These are phyloP conservation scores for Apiosordaria backusii DNA, from an alignment of 495 filamentous ascomycete species.

Conservation along the genomic window DNA sequence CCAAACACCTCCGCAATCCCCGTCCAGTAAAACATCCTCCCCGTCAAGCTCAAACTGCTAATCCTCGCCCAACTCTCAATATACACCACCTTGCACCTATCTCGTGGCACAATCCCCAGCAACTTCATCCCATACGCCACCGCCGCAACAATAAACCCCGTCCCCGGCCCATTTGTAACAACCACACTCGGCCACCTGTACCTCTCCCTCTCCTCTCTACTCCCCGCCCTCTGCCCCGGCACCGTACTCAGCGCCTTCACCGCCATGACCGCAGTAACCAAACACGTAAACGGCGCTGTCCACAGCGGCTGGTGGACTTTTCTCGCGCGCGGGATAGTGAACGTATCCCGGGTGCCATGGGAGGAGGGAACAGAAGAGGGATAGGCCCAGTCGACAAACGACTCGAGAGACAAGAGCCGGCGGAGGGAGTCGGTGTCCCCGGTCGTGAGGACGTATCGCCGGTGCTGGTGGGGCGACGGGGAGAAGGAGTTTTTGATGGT, in stretches of 20 bases:
- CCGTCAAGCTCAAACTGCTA: constrained; percentile 72
- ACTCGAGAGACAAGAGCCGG: constrained; percentile 36
- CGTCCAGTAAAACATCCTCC: constrained; percentile 56
- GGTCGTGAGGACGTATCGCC: constrained; percentile 76
- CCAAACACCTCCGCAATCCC: constrained; percentile 44
- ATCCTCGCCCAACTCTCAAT: constrained; percentile 91
- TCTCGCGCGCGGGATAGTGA: constrained; percentile 67
- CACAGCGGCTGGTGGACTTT: constrained; percentile 71
- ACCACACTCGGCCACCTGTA: constrained; percentile 56
- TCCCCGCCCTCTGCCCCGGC: constrained; percentile 32
- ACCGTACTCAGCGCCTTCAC: constrained; percentile 39
- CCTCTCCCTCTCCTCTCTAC: constrained; percentile 25
- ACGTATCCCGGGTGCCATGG: constrained; percentile 50
- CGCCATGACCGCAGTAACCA: constrained; percentile 57
- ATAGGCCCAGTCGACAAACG: constrained; percentile 25
- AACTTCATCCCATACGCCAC: constrained; percentile 67
- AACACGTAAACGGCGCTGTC: constrained; percentile 55
- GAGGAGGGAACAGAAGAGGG: not conserved
- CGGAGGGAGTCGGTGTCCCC: constrained; percentile 68
- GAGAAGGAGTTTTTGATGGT: constrained; percentile 57
- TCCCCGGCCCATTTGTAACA: constrained; percentile 85
- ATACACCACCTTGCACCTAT: constrained; percentile 63
- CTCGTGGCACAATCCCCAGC: constrained; percentile 40
- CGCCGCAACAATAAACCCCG: constrained; percentile 72
- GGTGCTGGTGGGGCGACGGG: constrained; percentile 51